Percentiles rank a stretch among this genome's conserved stretches.
Conservation (phyloP, 805 yeast genomes). For the Saccharomyces eubayanus region DNA sequence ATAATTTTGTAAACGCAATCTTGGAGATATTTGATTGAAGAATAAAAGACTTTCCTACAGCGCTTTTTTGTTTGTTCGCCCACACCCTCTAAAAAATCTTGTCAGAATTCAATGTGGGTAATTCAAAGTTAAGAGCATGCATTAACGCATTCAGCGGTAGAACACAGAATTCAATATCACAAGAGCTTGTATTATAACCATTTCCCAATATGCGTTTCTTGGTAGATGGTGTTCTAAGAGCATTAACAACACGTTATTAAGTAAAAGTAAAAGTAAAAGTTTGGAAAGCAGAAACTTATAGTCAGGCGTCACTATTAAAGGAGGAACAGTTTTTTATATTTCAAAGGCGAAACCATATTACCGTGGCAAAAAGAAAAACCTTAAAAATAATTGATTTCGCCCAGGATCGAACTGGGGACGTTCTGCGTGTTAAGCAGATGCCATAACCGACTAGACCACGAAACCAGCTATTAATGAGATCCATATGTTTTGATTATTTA, state of each 20-base stretch:
- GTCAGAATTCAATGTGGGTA: too few relatives aligned
- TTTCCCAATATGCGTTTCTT: too few relatives aligned
- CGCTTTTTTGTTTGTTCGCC: neutral
- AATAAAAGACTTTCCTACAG: neutral
- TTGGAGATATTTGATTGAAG: neutral
- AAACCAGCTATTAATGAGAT: slow-evolving; percentile 54
- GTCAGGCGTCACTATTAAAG: too few relatives aligned
- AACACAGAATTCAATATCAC: too few relatives aligned
- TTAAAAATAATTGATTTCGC: slow-evolving; percentile 64
- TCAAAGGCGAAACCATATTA: neutral
- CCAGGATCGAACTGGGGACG: slow-evolving; percentile 99
- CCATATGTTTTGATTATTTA: too few relatives aligned
- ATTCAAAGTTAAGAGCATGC: too few relatives aligned
- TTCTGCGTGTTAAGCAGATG: slow-evolving; percentile 99
- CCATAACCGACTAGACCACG: slow-evolving; percentile 99
- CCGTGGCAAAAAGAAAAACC: neutral
- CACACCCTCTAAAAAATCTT: neutral
- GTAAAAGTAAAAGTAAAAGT: too few relatives aligned
- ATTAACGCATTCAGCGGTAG: too few relatives aligned
- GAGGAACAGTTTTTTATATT: neutral
- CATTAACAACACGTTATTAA: too few relatives aligned
- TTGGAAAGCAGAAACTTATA: too few relatives aligned
- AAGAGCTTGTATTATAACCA: too few relatives aligned
- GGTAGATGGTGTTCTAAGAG: too few relatives aligned
- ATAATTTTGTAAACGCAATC: neutral